phyloP scores from a whole-genome alignment of 2,329 filamentous ascomycete genomes.

The Calonectria leucothoes region DNA sequence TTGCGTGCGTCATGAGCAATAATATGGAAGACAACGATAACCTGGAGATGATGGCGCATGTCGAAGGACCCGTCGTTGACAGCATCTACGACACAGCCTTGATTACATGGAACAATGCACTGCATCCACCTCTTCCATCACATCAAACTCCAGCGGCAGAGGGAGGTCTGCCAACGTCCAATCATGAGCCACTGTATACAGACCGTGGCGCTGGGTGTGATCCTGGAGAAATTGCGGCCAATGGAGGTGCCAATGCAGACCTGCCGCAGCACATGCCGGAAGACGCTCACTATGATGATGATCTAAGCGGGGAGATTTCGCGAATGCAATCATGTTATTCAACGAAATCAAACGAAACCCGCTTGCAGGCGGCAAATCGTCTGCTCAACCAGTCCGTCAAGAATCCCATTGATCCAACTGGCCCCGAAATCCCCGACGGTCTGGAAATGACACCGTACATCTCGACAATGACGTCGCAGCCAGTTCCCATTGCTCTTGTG shows the following conservation, averaged over 20 bases:
- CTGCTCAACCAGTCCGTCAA: constrained; percentile 74
- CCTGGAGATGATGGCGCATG: constrained; percentile 81
- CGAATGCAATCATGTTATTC: constrained; percentile 70
- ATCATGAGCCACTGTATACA: neutral
- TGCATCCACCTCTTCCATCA: constrained; percentile 46
- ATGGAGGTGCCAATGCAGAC: neutral
- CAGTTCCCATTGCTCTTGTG: constrained; percentile 78
- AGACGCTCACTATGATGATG: constrained; percentile 72
- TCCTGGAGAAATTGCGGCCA: neutral
- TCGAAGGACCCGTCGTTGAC: constrained; percentile 83
- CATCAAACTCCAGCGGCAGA: neutral
- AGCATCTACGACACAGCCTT: constrained; percentile 80
- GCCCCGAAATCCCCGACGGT: constrained; percentile 62
- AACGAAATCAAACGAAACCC: constrained; percentile 61
- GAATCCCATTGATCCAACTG: constrained; percentile 60
- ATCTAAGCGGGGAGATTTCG: constrained; percentile 69
- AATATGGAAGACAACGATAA: constrained; percentile 86
- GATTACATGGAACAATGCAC: constrained; percentile 75
- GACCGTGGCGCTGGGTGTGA: neutral
- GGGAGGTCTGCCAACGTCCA: constrained; percentile 8
- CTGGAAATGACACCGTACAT: constrained; percentile 77
- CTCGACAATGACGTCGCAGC: constrained; percentile 52
- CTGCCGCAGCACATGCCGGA: constrained; percentile 68
- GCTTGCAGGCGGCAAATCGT: constrained; percentile 69
- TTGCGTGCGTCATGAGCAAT: constrained; percentile 80